Evolutionary conservation across 306 rosid species (phyloP).

Genomic region (Trichosanthes truncata): DNA sequence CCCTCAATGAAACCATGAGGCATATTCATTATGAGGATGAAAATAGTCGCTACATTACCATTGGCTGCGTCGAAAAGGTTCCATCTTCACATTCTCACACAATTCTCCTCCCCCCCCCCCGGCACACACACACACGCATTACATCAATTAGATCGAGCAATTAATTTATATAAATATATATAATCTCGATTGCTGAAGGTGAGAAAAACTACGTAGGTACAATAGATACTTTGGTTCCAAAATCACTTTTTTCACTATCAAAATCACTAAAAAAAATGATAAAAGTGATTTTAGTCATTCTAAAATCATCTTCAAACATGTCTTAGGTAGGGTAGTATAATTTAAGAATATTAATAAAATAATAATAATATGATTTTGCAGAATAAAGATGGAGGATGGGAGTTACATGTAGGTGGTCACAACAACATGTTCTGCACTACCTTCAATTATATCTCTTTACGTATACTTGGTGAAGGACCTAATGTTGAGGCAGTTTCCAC

Average conservation of each 20-base stretch:
- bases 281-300: too few species aligned
- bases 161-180: too few species aligned
- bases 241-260: too few species aligned
- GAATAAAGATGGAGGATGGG: conserved; percentile 32
- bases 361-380: background rate
- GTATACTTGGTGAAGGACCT: conserved; percentile 17
- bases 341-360: too few species aligned
- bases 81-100: background rate
- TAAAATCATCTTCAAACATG: too few species aligned
- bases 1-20: conserved; percentile 17
- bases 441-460: conserved; percentile 17
- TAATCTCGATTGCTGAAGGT: too few species aligned
- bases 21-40: conserved; percentile 34
- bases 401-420: conserved; percentile 20
- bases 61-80: conserved; percentile 31
- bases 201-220: too few species aligned
- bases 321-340: too few species aligned
- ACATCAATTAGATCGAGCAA: background rate
- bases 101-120: too few species aligned
- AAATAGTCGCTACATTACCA: conserved; percentile 19
- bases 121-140: too few species aligned
- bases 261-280: too few species aligned
- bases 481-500: background rate
- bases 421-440: conserved; percentile 25
- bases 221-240: too few species aligned